Conservation (phyloP, 2,329 filamentous ascomycete species). For the Aspergillus felis region DNA sequence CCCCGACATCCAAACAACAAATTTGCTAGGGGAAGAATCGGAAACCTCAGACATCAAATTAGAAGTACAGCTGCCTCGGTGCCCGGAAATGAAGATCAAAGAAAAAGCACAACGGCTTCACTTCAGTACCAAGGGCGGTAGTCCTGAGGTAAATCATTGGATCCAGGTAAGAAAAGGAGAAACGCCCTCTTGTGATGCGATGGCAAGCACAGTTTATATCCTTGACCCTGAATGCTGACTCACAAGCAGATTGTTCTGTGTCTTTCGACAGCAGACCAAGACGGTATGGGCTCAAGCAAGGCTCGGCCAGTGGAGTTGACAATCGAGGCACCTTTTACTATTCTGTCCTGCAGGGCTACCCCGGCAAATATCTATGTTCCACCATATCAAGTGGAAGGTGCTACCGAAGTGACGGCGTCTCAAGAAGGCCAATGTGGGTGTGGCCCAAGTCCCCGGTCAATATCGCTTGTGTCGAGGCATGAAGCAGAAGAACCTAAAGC, state of each 20-base stretch:
- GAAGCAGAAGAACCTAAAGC: neutral
- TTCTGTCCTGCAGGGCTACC: constrained; percentile 86
- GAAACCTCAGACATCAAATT: constrained; percentile 93
- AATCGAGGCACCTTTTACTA: constrained; percentile 91
- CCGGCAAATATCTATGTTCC: constrained; percentile 83
- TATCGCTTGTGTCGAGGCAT: neutral
- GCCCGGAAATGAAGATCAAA: constrained; percentile 72
- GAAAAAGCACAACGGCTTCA: constrained; percentile 65
- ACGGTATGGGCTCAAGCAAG: constrained; percentile 65
- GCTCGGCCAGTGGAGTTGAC: constrained; percentile 91
- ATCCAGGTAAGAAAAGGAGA: constrained; percentile 65
- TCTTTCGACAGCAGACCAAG: constrained; percentile 73
- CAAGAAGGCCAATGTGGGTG: constrained; percentile 63
- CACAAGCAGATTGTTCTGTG: constrained; percentile 75
- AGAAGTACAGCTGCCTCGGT: constrained; percentile 86
- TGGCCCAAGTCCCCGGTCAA: constrained; percentile 43
- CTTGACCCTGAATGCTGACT: constrained; percentile 4
- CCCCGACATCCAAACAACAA: constrained; percentile 58
- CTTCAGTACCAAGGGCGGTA: constrained; percentile 89
- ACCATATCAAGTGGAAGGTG: constrained; percentile 64
- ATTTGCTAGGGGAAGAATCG: constrained; percentile 78
- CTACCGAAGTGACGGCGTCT: constrained; percentile 47
- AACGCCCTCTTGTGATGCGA: too few relatives aligned
- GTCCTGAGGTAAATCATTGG: constrained; percentile 93
- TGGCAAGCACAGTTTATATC: neutral